Evolutionary conservation across 1,139 yeast genomes (phyloP).

Genomic region (Taphrina pruni): DNA sequence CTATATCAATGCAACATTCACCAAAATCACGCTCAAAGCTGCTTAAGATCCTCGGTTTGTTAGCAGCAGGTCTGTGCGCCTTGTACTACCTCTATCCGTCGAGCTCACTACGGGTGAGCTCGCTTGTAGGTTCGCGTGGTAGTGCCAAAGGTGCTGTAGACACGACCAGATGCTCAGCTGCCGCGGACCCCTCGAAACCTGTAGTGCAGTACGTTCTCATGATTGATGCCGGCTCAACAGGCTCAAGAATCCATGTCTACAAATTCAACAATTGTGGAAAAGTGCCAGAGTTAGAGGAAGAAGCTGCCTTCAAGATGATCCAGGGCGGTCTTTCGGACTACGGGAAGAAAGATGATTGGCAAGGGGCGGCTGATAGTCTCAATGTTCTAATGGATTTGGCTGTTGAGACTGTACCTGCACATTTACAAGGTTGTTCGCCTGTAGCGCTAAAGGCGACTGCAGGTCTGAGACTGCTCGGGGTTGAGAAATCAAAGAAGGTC

Average conservation of each 20-base stretch:
- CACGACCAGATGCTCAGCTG: constrained; percentile 41
- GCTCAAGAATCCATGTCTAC: constrained; percentile 93
- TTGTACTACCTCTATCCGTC: constrained; percentile 25
- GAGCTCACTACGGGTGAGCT: constrained; percentile 2
- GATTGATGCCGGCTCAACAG: constrained; percentile 98
- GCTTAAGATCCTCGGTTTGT: constrained; percentile 10
- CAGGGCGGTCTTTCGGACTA: constrained; percentile 91
- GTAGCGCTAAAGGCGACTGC: constrained; percentile 98
- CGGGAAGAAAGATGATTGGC: constrained; percentile 66
- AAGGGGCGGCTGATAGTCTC: constrained; percentile 84
- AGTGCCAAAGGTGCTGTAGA: constrained; percentile 5
- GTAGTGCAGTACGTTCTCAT: constrained; percentile 69
- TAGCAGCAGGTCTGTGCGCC: constrained; percentile 1
- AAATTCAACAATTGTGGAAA: constrained; percentile 82
- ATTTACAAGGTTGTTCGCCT: constrained; percentile 79
- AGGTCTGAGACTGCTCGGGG: constrained; percentile 86
- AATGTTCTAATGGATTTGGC: constrained; percentile 82
- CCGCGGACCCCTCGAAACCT: constrained; percentile 46
- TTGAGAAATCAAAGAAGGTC: constrained; percentile 70
- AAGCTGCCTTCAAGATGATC: constrained; percentile 77
- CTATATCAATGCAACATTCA: constrained; percentile 20
- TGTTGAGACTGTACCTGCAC: constrained; percentile 72
- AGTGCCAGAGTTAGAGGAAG: constrained; percentile 79
- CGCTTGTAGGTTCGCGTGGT: not conserved
- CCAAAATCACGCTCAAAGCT: constrained; percentile 18